A percentile compares a stretch with the other conserved stretches of the same genome.
These are phyloP conservation scores for Claviceps cyperi DNA, from an alignment of 2,329 filamentous ascomycete species.

Conservation along the genomic window DNA sequence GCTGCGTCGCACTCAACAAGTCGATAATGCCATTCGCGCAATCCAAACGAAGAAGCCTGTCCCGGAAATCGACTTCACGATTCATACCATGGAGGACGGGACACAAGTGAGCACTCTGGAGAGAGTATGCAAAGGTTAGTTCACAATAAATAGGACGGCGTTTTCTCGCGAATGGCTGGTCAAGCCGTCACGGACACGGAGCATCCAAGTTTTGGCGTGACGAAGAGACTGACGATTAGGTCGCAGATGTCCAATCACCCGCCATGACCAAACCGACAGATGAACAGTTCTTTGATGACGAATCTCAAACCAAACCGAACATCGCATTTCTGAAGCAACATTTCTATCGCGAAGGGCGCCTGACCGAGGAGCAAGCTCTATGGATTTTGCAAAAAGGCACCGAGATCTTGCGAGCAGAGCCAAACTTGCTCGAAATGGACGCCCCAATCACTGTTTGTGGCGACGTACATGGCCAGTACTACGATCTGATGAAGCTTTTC, in stretches of 20 bases:
- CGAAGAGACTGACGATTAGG: slow-evolving; percentile 6
- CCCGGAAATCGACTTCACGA: slow-evolving; percentile 95
- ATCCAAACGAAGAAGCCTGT: slow-evolving; percentile 90
- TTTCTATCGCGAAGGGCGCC: slow-evolving; percentile 90
- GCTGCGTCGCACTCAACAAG: slow-evolving; percentile 41
- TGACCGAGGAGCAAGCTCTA: slow-evolving; percentile 93
- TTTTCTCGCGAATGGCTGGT: not conserved
- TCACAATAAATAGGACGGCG: not conserved
- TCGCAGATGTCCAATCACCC: slow-evolving; percentile 85
- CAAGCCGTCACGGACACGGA: not conserved
- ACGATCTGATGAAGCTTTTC: slow-evolving; percentile 98
- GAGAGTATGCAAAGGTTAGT: slow-evolving; percentile 91
- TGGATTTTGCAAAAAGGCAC: slow-evolving; percentile 87
- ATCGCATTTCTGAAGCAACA: slow-evolving; percentile 94
- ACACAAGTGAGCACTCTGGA: slow-evolving; percentile 89
- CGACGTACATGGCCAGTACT: slow-evolving; percentile 97
- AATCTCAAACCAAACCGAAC: slow-evolving; percentile 76
- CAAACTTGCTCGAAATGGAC: slow-evolving; percentile 97
- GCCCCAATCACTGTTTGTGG: slow-evolving; percentile 97
- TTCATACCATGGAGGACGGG: slow-evolving; percentile 97
- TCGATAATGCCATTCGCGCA: slow-evolving; percentile 84
- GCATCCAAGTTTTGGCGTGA: not conserved
- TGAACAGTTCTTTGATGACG: slow-evolving; percentile 85
- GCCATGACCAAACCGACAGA: slow-evolving; percentile 85
- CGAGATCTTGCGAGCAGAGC: slow-evolving; percentile 75